Conservation (phyloP, 2,329 filamentous ascomycete species). For the Pseudopithomyces maydicus region DNA sequence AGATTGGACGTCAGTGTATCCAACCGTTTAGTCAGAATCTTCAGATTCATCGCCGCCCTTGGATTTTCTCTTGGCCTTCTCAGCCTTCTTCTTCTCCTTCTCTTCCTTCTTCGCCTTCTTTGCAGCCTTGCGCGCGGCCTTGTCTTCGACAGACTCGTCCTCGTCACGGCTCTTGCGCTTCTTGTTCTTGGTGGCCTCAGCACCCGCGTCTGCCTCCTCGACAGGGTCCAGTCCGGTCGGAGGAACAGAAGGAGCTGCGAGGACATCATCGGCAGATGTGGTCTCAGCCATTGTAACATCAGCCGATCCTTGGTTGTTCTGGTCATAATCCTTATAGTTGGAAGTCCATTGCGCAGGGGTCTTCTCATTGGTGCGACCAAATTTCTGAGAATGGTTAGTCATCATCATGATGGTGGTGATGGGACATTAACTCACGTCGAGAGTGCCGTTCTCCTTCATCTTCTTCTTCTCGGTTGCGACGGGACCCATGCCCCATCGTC, state of each 20-base stretch:
- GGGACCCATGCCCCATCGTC: constrained; percentile 94
- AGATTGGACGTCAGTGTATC: constrained; percentile 18
- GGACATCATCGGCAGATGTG: constrained; percentile 41
- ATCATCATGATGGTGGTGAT: neutral
- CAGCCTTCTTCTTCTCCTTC: constrained; percentile 33
- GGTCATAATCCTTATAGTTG: constrained; percentile 82
- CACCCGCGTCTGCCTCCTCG: constrained; percentile 24
- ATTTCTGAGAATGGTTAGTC: constrained; percentile 68
- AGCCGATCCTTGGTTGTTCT: constrained; percentile 26
- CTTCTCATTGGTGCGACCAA: constrained; percentile 85
- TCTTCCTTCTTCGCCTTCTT: constrained; percentile 72
- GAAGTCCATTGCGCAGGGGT: constrained; percentile 92
- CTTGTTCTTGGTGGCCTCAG: constrained; percentile 43
- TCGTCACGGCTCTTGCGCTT: constrained; percentile 57
- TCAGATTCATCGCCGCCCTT: constrained; percentile 37
- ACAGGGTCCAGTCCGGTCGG: constrained; percentile 30
- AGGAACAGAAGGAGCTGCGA: constrained; percentile 42
- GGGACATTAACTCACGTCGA: constrained; percentile 66
- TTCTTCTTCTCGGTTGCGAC: constrained; percentile 98
- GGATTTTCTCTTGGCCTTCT: constrained; percentile 35
- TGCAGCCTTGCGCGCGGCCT: constrained; percentile 61
- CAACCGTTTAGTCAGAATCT: constrained; percentile 35
- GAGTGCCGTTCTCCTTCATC: constrained; percentile 96
- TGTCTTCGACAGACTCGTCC: constrained; percentile 52
- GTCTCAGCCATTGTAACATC: constrained; percentile 35